Evolutionary conservation across 768 basidiomycete genomes (phyloP).

Genomic region (Termitomyces titanicus): DNA sequence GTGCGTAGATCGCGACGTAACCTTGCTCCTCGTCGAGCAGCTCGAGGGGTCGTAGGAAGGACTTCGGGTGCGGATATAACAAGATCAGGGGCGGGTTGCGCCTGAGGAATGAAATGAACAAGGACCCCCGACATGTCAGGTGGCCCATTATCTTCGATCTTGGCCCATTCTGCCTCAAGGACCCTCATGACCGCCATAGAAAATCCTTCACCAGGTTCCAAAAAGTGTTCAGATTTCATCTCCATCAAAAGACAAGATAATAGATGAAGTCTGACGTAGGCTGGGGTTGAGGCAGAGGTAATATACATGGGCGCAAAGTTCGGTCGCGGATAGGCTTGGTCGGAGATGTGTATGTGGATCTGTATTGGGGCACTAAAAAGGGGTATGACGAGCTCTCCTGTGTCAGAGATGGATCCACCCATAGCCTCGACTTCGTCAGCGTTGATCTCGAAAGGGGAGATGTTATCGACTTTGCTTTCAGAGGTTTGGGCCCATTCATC

Average conservation of each 20-base stretch:
- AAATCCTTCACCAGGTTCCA: constrained; percentile 69
- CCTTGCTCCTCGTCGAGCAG: constrained; percentile 18
- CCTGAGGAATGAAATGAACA: constrained; percentile 48
- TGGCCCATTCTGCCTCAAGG: constrained; percentile 69
- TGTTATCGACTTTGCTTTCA: constrained; percentile 1
- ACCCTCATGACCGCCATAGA: constrained; percentile 66
- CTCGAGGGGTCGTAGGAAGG: not conserved
- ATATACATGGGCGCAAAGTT: constrained; percentile 71
- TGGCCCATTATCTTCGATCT: constrained; percentile 64
- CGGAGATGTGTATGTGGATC: constrained; percentile 60
- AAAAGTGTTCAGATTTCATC: constrained; percentile 49
- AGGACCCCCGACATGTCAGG: constrained; percentile 73
- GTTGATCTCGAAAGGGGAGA: constrained; percentile 30
- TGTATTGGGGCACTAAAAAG: constrained; percentile 61
- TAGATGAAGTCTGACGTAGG: constrained; percentile 85
- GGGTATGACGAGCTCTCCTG: constrained; percentile 53
- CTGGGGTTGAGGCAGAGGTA: constrained; percentile 61
- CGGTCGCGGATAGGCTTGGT: constrained; percentile 39
- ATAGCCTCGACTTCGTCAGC: constrained; percentile 51
- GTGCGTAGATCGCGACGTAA: constrained; percentile 37
- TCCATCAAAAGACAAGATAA: constrained; percentile 58
- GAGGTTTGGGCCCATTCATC: constrained; percentile 21
- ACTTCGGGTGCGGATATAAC: constrained; percentile 5
- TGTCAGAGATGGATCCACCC: constrained; percentile 45
- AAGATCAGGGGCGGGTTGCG: constrained; percentile 4